Evolutionary conservation across 805 yeast species (phyloP), one percentile per base, ranked within the genome.

Genomic region (Zygoascus biomembranicola): DNA sequence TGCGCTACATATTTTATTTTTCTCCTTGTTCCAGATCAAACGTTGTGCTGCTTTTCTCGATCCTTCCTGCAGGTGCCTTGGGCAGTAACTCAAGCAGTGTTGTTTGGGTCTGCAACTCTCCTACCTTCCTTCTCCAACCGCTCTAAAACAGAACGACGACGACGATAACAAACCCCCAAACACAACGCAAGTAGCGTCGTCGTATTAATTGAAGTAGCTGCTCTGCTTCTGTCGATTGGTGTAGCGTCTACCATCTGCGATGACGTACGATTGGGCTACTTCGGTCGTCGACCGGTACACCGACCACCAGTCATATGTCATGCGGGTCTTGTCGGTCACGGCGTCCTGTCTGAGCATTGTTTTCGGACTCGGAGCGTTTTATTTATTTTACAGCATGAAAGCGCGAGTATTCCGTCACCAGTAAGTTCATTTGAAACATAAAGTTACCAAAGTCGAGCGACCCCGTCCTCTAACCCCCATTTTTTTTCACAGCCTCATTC

Each of bases 321-420:
- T 71, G 43, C 69, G 80, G 51, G 66, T 73, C 35, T 59, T 76
- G 20, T 75, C 83, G 1, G 75, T 82, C 8, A 61, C 77, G 0
- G 69, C 85, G 0, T 73, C 84, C 1, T 66, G 77, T 6, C 54
- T 70, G 2, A 80, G 86, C 16, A 68, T 83, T 0, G 49, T 74
- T 2, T 67, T 76, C 44, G 86, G 90, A n/a, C 59, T 84, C 4
- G 58, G 74, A 0, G 82, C 87, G 8, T 72, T 87, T 55, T 87
- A 84, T 65, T 68, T 77, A 55, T 75, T 82, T 53, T 47, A 54
- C 32, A 57, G 61, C 47, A 63, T 66, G 66, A 52, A 55, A 31
- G 41, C 43, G 26, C 59, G 59, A 46, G 61, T 58, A 35, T 65
- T 65, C 46, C 58, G 69, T 9, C 68, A 65, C 49, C 68, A 73